Evolutionary conservation across 306 rosid species (phyloP).

Genomic region (Luffa acutangula): DNA sequence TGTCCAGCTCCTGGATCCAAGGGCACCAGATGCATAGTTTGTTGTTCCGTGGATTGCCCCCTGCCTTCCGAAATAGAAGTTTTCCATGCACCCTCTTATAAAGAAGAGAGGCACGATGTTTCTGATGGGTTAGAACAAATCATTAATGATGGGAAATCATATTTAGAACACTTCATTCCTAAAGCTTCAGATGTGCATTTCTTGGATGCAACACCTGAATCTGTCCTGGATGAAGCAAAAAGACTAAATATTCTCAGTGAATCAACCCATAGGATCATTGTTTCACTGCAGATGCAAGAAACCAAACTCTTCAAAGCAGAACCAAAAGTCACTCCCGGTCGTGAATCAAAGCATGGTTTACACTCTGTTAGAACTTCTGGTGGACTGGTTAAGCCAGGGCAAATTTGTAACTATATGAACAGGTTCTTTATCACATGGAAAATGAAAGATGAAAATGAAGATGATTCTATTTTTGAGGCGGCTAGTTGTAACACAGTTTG

Average conservation of each 20-base stretch:
- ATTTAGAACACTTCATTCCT: slow-evolving; percentile 27
- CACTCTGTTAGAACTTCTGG: slow-evolving; percentile 20
- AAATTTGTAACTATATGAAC: slow-evolving; percentile 65
- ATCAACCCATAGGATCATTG: slow-evolving; percentile 38
- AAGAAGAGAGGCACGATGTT: slow-evolving; percentile 17
- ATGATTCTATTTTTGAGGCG: not conserved
- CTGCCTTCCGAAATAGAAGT: slow-evolving; percentile 44
- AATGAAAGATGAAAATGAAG: slow-evolving; percentile 23
- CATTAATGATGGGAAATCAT: slow-evolving; percentile 39
- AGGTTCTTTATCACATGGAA: slow-evolving; percentile 65
- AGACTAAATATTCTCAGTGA: slow-evolving; percentile 49
- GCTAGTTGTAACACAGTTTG: slow-evolving; percentile 14
- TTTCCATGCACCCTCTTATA: slow-evolving; percentile 16
- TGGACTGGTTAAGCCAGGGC: slow-evolving; percentile 37
- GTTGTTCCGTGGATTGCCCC: slow-evolving; percentile 53
- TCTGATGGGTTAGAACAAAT: slow-evolving; percentile 33
- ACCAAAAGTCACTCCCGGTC: slow-evolving; percentile 21
- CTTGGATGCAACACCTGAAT: slow-evolving; percentile 41
- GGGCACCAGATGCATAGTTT: slow-evolving; percentile 63
- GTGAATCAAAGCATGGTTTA: slow-evolving; percentile 22
- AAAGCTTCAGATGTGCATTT: slow-evolving; percentile 59
- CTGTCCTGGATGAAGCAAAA: slow-evolving; percentile 59
- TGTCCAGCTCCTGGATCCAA: slow-evolving; percentile 84
- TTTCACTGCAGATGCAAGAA: slow-evolving; percentile 54
- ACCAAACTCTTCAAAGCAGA: slow-evolving; percentile 49